A percentile compares a stretch with the other conserved stretches of the same genome.
These are phyloP conservation scores for Microbotryum lychnidis-dioicae DNA, from an alignment of 1,284 basidiomycete genomes.

Conservation along the genomic window DNA sequence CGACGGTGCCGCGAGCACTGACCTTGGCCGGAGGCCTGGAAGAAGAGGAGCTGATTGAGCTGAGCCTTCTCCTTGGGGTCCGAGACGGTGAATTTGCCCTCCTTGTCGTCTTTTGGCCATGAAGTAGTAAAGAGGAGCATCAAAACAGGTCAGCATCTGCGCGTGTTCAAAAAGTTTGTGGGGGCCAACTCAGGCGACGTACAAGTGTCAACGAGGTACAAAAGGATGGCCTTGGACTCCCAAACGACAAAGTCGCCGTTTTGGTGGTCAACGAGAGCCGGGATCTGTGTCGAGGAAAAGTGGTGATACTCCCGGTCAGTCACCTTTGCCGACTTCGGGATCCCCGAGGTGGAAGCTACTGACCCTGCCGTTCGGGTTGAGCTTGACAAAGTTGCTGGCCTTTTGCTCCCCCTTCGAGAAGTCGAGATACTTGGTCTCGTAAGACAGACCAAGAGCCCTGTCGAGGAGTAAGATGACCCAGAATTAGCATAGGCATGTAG, in stretches of 20 bases:
- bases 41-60: conserved; percentile 32
- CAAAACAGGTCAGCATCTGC: background rate
- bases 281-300: conserved; percentile 25
- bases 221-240: conserved; percentile 41
- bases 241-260: conserved; percentile 39
- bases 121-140: no score
- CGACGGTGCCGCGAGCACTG: background rate
- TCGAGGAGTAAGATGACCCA: no score
- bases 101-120: conserved; percentile 35
- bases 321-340: background rate
- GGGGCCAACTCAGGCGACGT: background rate
- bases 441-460: conserved; percentile 36
- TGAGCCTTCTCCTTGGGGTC: conserved; percentile 31
- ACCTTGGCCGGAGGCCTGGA: conserved; percentile 37
- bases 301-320: conserved; percentile 13
- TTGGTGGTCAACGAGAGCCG: conserved; percentile 40
- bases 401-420: conserved; percentile 38
- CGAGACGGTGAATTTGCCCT: conserved; percentile 37
- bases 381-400: conserved; percentile 29
- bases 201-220: conserved; percentile 39
- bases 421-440: conserved; percentile 38
- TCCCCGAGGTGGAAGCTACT: no score
- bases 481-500: no score
- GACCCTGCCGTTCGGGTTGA: conserved; percentile 36
- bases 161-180: background rate